Evolutionary conservation across 176 grass and related monocot species (phyloP).

Genomic region (Oryza meyeriana): DNA sequence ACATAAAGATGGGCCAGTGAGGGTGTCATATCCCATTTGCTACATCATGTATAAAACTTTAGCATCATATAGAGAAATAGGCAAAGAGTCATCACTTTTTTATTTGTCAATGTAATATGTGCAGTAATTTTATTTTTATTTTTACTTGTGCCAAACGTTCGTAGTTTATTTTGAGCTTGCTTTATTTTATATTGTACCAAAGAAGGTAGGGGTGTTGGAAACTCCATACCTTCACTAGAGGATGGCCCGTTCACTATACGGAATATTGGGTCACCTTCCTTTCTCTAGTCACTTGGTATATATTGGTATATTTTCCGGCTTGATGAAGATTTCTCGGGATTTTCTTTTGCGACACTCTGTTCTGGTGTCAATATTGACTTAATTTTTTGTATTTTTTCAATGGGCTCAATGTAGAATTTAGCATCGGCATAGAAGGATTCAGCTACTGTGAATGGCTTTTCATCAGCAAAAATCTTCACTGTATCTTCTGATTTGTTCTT

Average conservation of each 20-base stretch:
- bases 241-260: too few species aligned
- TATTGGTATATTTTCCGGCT: not conserved
- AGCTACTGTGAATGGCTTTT: not conserved
- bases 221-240: not conserved
- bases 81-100: not conserved
- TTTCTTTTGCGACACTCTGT: too few species aligned
- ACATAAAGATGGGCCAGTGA: not conserved
- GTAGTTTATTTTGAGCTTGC: not conserved
- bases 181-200: not conserved
- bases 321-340: fast-evolving
- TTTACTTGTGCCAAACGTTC: not conserved
- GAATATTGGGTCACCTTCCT: too few species aligned
- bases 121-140: not conserved
- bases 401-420: not conserved
- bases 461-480: not conserved
- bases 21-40: not conserved
- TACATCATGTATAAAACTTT: slow-evolving; percentile 4
- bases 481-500: not conserved
- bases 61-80: not conserved
- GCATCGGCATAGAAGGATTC: not conserved
- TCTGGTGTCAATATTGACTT: not conserved
- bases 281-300: not conserved
- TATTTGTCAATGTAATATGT: not conserved
- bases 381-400: not conserved
- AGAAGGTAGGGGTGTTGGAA: not conserved